Base-by-base conservation (phyloP, 2,329 filamentous ascomycete species). In the Penicillium corylophilum region DNA sequence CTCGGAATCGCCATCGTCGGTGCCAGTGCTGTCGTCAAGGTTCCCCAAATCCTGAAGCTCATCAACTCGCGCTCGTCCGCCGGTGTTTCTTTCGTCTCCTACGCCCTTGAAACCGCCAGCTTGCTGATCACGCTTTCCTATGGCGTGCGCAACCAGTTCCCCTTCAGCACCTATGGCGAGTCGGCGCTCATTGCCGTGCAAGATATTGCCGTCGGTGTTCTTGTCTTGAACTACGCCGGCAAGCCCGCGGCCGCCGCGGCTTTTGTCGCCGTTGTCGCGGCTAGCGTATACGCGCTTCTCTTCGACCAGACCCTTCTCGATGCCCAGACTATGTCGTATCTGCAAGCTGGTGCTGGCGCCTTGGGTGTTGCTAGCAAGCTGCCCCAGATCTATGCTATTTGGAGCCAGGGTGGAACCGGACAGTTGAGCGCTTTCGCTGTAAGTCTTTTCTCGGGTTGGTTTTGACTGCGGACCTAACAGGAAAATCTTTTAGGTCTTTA, bases 391-490 rank as follows among this genome's bases (percentile, higher is more conserved):
- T 73, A 85, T 51, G 87, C 92, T 15, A 90, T 97, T 65, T 93
- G 85, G 78, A 80, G 82, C 63, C 79, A 96, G 73, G 92, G 92
- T 41, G 86, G 89, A 35, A 99, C 94, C 5, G 94, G 95, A 22
- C 94, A 99, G 79, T 80, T 99, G 71, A 96, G 91, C 69, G 93
- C 94, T 46, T 97, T 97, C 72, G 90, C 94, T 53, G 94, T 95
- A 81, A 76, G 88, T 81, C 29, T 5, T 36, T 44, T 3, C 45
- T 43, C 61, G 41, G 49, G 26, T 3, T 35, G 1, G 13, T 9
- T 18, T 1, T 15, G 18, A 7, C 12, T 24, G 10, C 35, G 9
- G 9, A 12, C 23, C 55, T 55, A 45, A 56, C 39, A 9, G 18
- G 18, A 9, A 42, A 53, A 31, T 15, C 7, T 44, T 36, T 6